Evolutionary conservation across 2,329 filamentous ascomycete genomes (phyloP), one percentile per base, ranked within the genome.

Genomic region (Aspergillus caelatus): DNA sequence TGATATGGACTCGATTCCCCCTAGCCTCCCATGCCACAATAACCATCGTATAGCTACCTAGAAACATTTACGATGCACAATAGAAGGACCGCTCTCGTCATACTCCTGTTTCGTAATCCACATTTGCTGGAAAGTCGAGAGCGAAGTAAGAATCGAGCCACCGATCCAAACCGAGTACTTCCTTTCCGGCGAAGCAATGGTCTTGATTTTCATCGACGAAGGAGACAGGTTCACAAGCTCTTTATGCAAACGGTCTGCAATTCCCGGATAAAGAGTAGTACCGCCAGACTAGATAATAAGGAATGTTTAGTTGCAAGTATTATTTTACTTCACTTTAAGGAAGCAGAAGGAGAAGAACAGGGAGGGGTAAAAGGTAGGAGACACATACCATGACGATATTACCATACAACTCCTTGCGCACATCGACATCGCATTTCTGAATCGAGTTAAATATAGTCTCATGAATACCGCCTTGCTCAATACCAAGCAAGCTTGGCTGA

Each of bases 61-160:
- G 91, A 97, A 97, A 92, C 94, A 97, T 92, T 97, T 98, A 91
- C 94, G 92, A 91, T 98, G 94, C 79, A 98, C 94, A 81, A 98
- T 98, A 79, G 94, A 97, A 78, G 94, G 95, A 86, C 94, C 94
- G 84, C 91, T 95, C 93, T 98, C 95, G 88, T 99, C 95, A 90
- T 98, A 98, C 89, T 98, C 94, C 88, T 99, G 95, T 93, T 99
- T 99, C 78, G 95, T 98, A 90, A 99, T 98, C 95, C 95, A 99
- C 95, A 99, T 99, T 88, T 99, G 95, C 89, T 99, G 95, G 94
- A 99, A 99, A 84, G 95, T 99, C 75, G 95, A 99, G 78, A 99
- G 92, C 71, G 95, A 99, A 77, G 95, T 95, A 79, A 99, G 86
- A 86, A 99, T 99, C 84, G 95, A 99, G 89, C 95, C 95, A 95